Evolutionary conservation across 495 filamentous ascomycete genomes (phyloP), one percentile per base, ranked within the genome.

Genomic region (Xylaria curta): DNA sequence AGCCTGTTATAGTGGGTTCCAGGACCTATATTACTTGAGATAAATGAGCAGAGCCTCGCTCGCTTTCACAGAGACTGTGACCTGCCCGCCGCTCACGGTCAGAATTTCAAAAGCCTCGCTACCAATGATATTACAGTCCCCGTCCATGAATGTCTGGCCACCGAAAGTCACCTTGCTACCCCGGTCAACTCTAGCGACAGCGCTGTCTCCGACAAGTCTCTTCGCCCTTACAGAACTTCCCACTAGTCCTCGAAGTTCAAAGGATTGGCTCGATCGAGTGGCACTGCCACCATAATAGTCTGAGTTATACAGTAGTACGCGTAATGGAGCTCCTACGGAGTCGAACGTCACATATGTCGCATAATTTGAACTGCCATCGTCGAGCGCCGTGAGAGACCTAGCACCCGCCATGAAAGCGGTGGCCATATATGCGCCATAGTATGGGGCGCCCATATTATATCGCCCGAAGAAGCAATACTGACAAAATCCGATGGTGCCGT

Each of bases 381-480:
- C 88, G 21, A 90, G 78, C 0, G 83, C 81, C 17, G 86, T 81
- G 58, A 91, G 80, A 62, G 85, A 79, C 13, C 82, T 78, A 0
- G 85, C 87, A 19, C 82, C 82, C 0, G 87, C 88, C 47, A 89
- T 77, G 0, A 87, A 82, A 47, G 85, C 83, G 1, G 85, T 84
- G 4, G 86, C 88, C 6, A 84, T 84, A 67, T 87, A 86, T 0
- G 88, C 88, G 1, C 89, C 89, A 69, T 87, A 89, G 73, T 88
- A 91, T 0, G 88, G 88, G 0, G 87, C 79, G 0, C 86, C 86
- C 81, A 88, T 88, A 56, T 77, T 80, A 71, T 88, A 86, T 0
- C 86, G 79, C 0, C 87, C 87, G 84, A 85, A 90, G 79, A 87
- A 89, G 74, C 88, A 89, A 72, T 91, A 90, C 71, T 88, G 85